Conservation (phyloP, 2,329 filamentous ascomycete genomes). For the Fusarium paranaense region DNA sequence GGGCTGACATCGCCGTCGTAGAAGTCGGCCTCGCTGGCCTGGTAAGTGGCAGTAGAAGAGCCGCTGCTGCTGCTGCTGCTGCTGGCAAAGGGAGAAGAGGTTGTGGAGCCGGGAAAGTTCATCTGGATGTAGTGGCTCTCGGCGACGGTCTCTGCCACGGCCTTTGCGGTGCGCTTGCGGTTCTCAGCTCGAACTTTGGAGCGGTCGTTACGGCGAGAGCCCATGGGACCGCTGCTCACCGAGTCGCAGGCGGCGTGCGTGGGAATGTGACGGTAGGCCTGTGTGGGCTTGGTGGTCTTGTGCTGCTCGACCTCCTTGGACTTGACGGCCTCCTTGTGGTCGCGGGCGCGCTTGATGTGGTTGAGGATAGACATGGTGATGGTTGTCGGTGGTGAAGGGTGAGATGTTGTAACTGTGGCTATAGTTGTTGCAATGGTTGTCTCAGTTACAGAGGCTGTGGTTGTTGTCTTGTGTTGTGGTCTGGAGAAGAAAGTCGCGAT, state of each 20-base stretch:
- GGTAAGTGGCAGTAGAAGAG: slow-evolving; percentile 61
- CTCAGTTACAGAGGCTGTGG: not conserved
- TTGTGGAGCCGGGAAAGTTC: slow-evolving; percentile 51
- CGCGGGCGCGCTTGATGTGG: slow-evolving; percentile 62
- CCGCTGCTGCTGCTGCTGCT: slow-evolving; percentile 42
- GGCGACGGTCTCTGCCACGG: slow-evolving; percentile 48
- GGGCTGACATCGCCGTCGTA: slow-evolving; percentile 35
- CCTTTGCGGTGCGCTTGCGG: slow-evolving; percentile 61
- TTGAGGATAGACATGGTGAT: slow-evolving; percentile 68
- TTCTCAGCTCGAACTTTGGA: slow-evolving; percentile 63
- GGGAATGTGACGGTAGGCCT: slow-evolving; percentile 70
- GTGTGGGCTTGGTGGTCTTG: slow-evolving; percentile 51
- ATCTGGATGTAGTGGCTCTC: slow-evolving; percentile 51
- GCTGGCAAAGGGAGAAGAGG: slow-evolving; percentile 56
- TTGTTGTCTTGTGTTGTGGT: slow-evolving; percentile 5
- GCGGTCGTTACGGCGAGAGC: slow-evolving; percentile 61
- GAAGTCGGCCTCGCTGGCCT: slow-evolving; percentile 50
- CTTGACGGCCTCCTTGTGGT: slow-evolving; percentile 67
- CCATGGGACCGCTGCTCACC: slow-evolving; percentile 64
- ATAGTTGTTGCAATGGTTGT: not conserved
- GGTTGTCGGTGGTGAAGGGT: not conserved
- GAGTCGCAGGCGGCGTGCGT: slow-evolving; percentile 71
- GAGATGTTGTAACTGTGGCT: not conserved
- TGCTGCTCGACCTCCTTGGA: slow-evolving; percentile 61
- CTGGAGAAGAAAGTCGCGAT: slow-evolving; percentile 6